A percentile compares a stretch with the other conserved stretches of the same genome.
Evolutionary conservation across 2,329 filamentous ascomycete species (phyloP).

Genomic region (Gnomoniopsis smithogilvyi): DNA sequence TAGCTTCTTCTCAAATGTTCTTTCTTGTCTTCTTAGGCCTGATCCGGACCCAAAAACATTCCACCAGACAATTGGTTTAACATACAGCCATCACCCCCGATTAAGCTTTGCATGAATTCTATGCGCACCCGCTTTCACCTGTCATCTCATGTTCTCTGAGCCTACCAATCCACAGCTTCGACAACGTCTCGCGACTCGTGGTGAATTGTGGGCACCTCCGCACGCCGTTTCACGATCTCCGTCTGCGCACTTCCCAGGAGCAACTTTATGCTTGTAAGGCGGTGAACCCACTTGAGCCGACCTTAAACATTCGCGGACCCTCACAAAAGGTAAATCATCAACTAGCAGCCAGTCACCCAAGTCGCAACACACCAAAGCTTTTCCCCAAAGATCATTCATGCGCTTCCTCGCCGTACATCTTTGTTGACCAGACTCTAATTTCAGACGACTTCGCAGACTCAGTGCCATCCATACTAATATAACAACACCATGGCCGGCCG

Average conservation of each 20-base stretch:
- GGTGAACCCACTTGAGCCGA: neutral
- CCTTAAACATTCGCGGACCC: neutral
- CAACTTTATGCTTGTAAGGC: neutral
- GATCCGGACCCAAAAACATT: neutral
- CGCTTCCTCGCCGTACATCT: neutral
- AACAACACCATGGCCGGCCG: slow-evolving; percentile 16
- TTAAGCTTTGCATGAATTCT: neutral
- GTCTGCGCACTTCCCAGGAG: neutral
- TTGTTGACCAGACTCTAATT: neutral
- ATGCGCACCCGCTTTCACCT: neutral
- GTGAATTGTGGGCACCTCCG: no score
- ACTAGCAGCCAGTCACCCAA: neutral
- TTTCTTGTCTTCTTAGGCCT: neutral
- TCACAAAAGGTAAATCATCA: neutral
- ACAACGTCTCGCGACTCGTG: no score
- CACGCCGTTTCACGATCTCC: neutral
- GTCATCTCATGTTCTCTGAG: neutral
- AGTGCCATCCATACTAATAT: neutral
- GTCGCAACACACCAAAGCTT: neutral
- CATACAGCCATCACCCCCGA: neutral
- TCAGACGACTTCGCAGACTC: neutral
- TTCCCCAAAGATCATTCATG: neutral
- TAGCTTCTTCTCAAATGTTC: neutral
- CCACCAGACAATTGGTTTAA: neutral
- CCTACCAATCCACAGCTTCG: neutral